These are phyloP conservation scores for Heliocybe sulcata DNA, from an alignment of 1,284 basidiomycete species.

Conservation along the genomic window DNA sequence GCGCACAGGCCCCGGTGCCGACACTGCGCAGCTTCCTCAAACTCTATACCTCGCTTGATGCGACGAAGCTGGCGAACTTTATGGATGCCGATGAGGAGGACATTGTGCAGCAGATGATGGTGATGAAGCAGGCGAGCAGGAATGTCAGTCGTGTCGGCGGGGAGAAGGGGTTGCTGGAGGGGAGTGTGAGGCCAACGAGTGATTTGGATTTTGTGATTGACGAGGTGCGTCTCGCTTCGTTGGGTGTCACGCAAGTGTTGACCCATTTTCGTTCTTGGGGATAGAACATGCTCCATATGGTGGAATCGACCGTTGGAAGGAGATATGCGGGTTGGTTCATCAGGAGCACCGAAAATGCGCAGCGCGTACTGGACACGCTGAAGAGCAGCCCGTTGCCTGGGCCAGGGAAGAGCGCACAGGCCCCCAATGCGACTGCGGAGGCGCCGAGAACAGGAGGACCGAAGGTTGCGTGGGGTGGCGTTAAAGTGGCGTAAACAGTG, in stretches of 20 bases:
- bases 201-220: constrained; percentile 96
- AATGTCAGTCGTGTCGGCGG: constrained; percentile 53
- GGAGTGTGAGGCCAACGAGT: constrained; percentile 83
- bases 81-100: constrained; percentile 89
- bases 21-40: constrained; percentile 91
- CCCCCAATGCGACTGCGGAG: constrained; percentile 1
- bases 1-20: constrained; percentile 71
- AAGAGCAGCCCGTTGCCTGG: constrained; percentile 59
- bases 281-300: constrained; percentile 93
- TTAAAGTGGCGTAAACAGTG: constrained; percentile 25
- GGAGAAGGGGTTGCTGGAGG: constrained; percentile 70
- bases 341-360: constrained; percentile 86
- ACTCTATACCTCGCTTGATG: constrained; percentile 90
- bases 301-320: constrained; percentile 87
- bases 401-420: constrained; percentile 14
- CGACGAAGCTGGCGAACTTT: constrained; percentile 89
- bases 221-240: constrained; percentile 47
- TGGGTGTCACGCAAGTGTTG: not conserved
- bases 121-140: constrained; percentile 85
- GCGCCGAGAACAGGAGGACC: constrained; percentile 20
- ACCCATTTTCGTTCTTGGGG: not conserved
- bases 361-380: constrained; percentile 77
- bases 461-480: constrained; percentile 58
- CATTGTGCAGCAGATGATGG: constrained; percentile 95
- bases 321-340: constrained; percentile 97